A percentile compares a stretch with the other conserved stretches of the same genome.
Evolutionary conservation across 1,284 basidiomycete genomes (phyloP).

Genomic region (Cutaneotrichosporon arboriforme): DNA sequence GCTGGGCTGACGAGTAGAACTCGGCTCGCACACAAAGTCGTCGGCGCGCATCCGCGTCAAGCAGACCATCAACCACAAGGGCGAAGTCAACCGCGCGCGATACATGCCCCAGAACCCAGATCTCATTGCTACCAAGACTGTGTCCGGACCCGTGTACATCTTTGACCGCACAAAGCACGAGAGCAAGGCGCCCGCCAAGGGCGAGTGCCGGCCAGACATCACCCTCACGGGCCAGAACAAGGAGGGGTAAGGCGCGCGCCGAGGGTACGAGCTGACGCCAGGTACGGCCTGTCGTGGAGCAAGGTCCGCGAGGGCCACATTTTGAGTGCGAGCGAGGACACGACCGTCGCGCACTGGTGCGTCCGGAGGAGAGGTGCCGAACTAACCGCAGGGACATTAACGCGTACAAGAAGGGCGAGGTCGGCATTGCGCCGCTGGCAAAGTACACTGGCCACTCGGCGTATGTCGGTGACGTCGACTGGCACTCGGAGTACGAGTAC

Average conservation of each 20-base stretch:
- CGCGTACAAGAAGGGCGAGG: conserved; percentile 74
- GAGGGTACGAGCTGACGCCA: conserved; percentile 37
- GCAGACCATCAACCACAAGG: conserved; percentile 92
- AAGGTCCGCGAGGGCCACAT: conserved; percentile 76
- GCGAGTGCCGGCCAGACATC: conserved; percentile 86
- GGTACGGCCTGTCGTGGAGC: conserved; percentile 92
- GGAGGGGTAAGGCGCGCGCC: conserved; percentile 77
- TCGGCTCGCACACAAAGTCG: conserved; percentile 75
- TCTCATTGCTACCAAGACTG: conserved; percentile 89
- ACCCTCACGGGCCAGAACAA: conserved; percentile 79
- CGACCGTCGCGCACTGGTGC: conserved; percentile 91
- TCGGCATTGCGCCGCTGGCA: conserved; percentile 70
- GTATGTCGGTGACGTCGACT: conserved; percentile 92
- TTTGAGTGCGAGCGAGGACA: conserved; percentile 89
- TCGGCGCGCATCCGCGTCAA: conserved; percentile 78
- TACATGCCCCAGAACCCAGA: conserved; percentile 99
- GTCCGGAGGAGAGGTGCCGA: too few species aligned
- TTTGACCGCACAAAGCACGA: conserved; percentile 98
- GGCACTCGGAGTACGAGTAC: conserved; percentile 79
- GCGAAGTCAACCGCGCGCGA: conserved; percentile 93
- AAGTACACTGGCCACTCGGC: conserved; percentile 83
- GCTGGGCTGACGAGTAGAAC: conserved; percentile 52
- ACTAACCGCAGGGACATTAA: conserved; percentile 87
- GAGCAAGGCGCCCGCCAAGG: conserved; percentile 78
- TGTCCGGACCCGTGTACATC: conserved; percentile 82